A percentile compares a stretch with the other conserved stretches of the same genome.
phyloP scores from a whole-genome alignment of 306 rosid species.

The Prinsepia uniflora region DNA sequence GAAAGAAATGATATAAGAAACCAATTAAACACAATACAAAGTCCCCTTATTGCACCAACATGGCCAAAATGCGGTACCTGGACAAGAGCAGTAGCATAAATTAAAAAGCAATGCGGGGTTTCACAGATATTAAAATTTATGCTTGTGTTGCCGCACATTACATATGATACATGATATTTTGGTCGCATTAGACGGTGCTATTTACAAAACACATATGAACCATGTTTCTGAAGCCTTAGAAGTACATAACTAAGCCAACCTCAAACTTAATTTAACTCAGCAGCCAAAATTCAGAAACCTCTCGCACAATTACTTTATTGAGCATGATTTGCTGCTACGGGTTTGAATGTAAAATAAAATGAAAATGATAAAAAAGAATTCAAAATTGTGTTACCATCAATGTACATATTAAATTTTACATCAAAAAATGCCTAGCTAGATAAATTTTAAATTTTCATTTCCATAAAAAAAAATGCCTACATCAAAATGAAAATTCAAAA shows the following conservation, averaged over 20 bases:
- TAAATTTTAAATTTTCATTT: too few species aligned
- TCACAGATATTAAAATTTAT: not conserved
- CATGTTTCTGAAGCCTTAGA: not conserved
- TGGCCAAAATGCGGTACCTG: not conserved
- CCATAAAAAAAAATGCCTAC: too few species aligned
- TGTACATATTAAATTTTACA: too few species aligned
- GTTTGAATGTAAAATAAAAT: not conserved
- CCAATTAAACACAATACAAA: not conserved
- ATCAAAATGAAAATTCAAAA: too few species aligned
- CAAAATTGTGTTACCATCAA: conserved; percentile 29
- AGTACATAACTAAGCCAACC: not conserved
- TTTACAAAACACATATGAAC: too few species aligned
- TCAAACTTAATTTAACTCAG: not conserved
- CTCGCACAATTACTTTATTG: too few species aligned
- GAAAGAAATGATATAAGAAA: not conserved
- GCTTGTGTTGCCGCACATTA: not conserved
- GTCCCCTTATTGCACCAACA: not conserved
- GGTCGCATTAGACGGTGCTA: too few species aligned
- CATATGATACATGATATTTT: too few species aligned
- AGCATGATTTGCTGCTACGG: not conserved
- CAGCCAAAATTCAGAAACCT: not conserved
- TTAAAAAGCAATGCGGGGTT: too few species aligned
- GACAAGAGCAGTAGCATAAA: not conserved
- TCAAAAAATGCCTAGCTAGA: too few species aligned
- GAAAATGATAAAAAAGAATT: not conserved